phyloP scores from a whole-genome alignment of 371 early-diverging fungal species.

The Actinomortierella ambigua region DNA sequence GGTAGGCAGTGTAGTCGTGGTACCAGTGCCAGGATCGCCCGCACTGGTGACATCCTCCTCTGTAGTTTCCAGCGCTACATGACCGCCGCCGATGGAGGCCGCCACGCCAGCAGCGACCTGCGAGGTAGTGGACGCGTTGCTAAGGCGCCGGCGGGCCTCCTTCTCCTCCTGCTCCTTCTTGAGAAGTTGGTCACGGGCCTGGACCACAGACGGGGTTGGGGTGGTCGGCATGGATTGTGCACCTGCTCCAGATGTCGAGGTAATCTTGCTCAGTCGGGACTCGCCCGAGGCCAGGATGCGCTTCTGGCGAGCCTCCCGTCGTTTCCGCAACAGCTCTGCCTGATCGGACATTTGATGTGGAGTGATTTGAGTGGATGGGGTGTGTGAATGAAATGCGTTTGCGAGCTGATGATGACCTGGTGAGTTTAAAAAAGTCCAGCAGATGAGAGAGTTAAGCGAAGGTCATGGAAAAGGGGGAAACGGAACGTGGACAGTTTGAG shows the following conservation, averaged over 20 bases:
- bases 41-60: too few relatives aligned
- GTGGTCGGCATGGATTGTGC: conserved; percentile 37
- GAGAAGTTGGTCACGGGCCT: conserved; percentile 32
- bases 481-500: too few relatives aligned
- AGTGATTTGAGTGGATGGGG: background rate
- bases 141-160: too few relatives aligned
- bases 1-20: background rate
- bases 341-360: conserved; percentile 49
- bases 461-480: too few relatives aligned
- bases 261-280: conserved; percentile 61
- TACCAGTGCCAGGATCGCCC: conserved; percentile 7
- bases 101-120: too few relatives aligned
- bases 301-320: conserved; percentile 64
- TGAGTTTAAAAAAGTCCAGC: too few relatives aligned
- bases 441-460: too few relatives aligned
- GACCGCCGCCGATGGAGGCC: too few relatives aligned
- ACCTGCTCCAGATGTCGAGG: conserved; percentile 49
- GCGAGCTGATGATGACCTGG: too few relatives aligned
- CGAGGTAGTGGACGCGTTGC: too few relatives aligned
- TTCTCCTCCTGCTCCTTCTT: conserved; percentile 38
- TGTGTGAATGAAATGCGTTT: background rate
- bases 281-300: conserved; percentile 62
- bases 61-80: background rate
- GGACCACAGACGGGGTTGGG: conserved; percentile 35
- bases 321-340: conserved; percentile 55